phyloP scores from a whole-genome alignment of 1,284 basidiomycete species.

The Inonotus obliquus region DNA sequence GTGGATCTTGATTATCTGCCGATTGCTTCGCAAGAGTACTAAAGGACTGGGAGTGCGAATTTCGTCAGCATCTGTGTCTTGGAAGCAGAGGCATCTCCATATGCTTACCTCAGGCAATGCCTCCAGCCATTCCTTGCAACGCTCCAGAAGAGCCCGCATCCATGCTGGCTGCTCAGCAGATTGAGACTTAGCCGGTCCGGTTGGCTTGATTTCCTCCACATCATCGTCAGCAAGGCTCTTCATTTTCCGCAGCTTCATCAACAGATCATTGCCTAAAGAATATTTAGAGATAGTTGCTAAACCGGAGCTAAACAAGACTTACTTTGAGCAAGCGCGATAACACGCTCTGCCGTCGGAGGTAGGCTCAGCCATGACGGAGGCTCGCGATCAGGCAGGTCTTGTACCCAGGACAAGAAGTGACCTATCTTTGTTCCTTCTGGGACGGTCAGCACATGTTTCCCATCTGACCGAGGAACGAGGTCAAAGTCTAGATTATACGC shows the following conservation, averaged over 20 bases:
- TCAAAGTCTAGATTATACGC: constrained; percentile 92
- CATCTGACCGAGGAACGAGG: constrained; percentile 67
- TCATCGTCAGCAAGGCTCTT: constrained; percentile 86
- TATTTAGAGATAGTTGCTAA: constrained; percentile 19
- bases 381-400: constrained; percentile 81
- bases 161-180: constrained; percentile 80
- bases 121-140: constrained; percentile 79
- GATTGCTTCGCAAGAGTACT: constrained; percentile 58
- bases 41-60: constrained; percentile 44
- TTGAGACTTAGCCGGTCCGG: constrained; percentile 53
- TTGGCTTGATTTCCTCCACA: constrained; percentile 54
- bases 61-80: constrained; percentile 1
- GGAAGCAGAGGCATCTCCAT: neutral
- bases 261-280: constrained; percentile 68
- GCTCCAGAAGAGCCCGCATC: constrained; percentile 82
- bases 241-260: constrained; percentile 89
- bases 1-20: constrained; percentile 73
- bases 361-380: constrained; percentile 91
- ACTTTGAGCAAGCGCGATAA: constrained; percentile 91
- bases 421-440: constrained; percentile 91
- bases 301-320: constrained; percentile 22
- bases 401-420: constrained; percentile 87
- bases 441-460: constrained; percentile 56
- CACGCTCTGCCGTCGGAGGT: constrained; percentile 84
- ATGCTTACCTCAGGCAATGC: constrained; percentile 66